phyloP scores from a whole-genome alignment of 768 basidiomycete species.

The Leucocoprinus sp. region DNA sequence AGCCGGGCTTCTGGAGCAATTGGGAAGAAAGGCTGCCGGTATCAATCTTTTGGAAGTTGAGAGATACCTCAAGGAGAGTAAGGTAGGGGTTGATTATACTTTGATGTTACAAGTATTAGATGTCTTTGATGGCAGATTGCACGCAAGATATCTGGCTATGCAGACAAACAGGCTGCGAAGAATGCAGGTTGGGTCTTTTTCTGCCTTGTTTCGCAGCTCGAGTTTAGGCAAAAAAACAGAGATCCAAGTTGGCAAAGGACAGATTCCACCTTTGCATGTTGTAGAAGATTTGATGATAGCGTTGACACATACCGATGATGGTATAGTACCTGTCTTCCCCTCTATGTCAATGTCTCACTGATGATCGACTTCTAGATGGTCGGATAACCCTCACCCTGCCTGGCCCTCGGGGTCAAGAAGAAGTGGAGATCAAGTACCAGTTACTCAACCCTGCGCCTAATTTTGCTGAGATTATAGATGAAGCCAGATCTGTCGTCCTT shows the following conservation, averaged over 20 bases:
- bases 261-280: constrained; percentile 67
- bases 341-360: background rate
- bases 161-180: constrained; percentile 48
- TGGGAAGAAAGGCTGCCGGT: constrained; percentile 63
- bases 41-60: constrained; percentile 83
- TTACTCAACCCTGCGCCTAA: constrained; percentile 85
- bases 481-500: constrained; percentile 76
- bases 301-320: constrained; percentile 71
- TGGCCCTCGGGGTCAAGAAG: constrained; percentile 28
- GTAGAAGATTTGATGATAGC: constrained; percentile 76
- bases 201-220: background rate
- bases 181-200: constrained; percentile 25
- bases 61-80: constrained; percentile 73
- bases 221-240: background rate
- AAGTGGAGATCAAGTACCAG: constrained; percentile 77
- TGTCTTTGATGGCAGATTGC: constrained; percentile 38
- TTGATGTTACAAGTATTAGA: constrained; percentile 12
- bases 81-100: constrained; percentile 35
- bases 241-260: constrained; percentile 23
- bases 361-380: constrained; percentile 46
- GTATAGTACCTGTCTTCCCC: constrained; percentile 24
- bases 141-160: constrained; percentile 80
- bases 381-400: constrained; percentile 55
- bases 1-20: constrained; percentile 49
- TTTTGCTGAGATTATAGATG: constrained; percentile 77